Conservation (phyloP, 495 filamentous ascomycete species). For the Opeltia flavorubescens region DNA sequence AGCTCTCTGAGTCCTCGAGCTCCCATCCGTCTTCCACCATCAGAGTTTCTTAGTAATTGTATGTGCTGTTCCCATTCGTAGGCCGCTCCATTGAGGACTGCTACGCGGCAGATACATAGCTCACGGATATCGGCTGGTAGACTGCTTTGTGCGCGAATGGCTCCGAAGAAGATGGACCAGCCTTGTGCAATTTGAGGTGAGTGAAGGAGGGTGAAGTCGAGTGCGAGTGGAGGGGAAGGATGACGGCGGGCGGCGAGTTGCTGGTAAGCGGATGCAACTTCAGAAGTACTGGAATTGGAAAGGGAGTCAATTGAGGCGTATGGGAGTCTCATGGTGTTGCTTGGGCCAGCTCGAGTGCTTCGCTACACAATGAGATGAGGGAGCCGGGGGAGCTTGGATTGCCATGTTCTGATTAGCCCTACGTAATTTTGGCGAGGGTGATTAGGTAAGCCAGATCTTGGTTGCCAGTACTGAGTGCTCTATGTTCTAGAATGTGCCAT, state of each 20-base stretch:
- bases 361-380: too few species aligned
- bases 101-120: slow-evolving; percentile 60
- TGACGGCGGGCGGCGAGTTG: slow-evolving; percentile 36
- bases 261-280: slow-evolving; percentile 26
- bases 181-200: slow-evolving; percentile 58
- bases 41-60: slow-evolving; percentile 39
- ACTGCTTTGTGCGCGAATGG: slow-evolving; percentile 52
- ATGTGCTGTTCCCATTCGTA: slow-evolving; percentile 73
- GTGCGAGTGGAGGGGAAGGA: slow-evolving; percentile 47
- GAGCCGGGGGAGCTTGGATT: too few species aligned
- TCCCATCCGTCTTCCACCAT: slow-evolving; percentile 4
- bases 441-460: too few species aligned
- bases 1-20: slow-evolving; percentile 6
- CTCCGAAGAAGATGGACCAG: slow-evolving; percentile 68
- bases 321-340: slow-evolving; percentile 52
- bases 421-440: too few species aligned
- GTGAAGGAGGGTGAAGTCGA: slow-evolving; percentile 65
- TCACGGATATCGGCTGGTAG: slow-evolving; percentile 49
- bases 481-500: too few species aligned
- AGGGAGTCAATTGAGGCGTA: slow-evolving; percentile 50
- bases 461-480: too few species aligned
- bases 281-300: slow-evolving; percentile 25
- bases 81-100: slow-evolving; percentile 55
- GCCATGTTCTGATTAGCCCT: too few species aligned
- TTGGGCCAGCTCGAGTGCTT: background rate